Base-by-base conservation (phyloP, 2,329 filamentous ascomycete species). In the Cladosporium austrohemisphaericum region DNA sequence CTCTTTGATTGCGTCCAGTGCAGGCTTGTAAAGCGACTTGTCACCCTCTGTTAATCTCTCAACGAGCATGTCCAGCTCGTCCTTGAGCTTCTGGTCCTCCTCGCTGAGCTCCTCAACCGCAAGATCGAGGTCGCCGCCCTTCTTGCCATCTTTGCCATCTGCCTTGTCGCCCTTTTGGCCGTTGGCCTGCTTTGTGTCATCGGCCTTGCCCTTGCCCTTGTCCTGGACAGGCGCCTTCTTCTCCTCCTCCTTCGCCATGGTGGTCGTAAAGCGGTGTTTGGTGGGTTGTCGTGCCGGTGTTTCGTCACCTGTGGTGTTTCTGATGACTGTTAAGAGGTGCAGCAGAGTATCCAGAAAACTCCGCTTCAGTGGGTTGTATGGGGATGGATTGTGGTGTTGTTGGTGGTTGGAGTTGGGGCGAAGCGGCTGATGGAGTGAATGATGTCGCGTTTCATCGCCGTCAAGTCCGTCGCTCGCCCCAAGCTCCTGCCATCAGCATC, bases 31-130 rank as follows among this genome's bases (percentile, higher is more conserved):
- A 60, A 97, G 85, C 52, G 83, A 84, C 58, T 80, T 78, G 72
- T 97, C 87, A 58, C 85, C 79, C 75, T 97, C 93, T 70, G 87
- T 87, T 79, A 98, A 77, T 65, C 93, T 83, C 75, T 98, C 93
- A 7, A 96, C 92, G 45, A 98, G 81, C 91, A 97, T 94, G 59
- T 98, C 93, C 55, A 98, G 84, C 73, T 98, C 93, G 65, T 80
- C 91, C 78, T 98, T 98, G 65, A 98, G 83, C 76, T 97, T 91
- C 73, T 97, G 91, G 59, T 98, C 93, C 71, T 98, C 93, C 65
- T 98, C 93, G 65, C 80, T 98, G 60, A 98, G 84, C 73, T 98
- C 93, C 73, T 97, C 92, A 19, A 80, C 76, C 56, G 78, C 69
- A 48, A 77, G 73, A 54, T 85, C 85, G 52, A 88, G 86, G 60